Base-by-base conservation (phyloP, 1,139 yeast genomes). In the Nakaseomyces bracarensis region DNA sequence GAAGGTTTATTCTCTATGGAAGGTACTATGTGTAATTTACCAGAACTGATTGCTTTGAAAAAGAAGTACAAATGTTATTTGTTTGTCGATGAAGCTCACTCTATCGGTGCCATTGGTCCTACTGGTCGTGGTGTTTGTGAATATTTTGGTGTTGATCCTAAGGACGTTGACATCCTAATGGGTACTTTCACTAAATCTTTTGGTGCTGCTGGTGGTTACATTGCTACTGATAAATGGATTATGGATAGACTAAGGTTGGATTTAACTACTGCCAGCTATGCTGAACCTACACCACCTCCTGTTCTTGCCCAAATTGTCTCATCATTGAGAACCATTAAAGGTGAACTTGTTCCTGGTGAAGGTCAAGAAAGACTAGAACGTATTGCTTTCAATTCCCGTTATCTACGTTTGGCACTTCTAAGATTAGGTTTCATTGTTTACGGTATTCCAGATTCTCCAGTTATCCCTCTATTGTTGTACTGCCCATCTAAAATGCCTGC, bases 1-100 rank as follows among this genome's bases (percentile, higher is more conserved):
- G 99, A 91, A 69, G 99, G 98, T 40, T 72, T 91, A 51, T 91
- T 85, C 61, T 85, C 96, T 15, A 91, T 91, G 99, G 99, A 91
- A 67, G 99, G 99, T 54, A 87, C 94, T 49, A 72, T 87, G 77
- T 79, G 87, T 62, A 82, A 91, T 60, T 71, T 91, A 53, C 96
- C 97, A 9, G 74, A 66, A 48, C 63, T 91, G 41, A 71, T 91
- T 33, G 82, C 75, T 53, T 69, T 91, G 51, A 82, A 84, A 56
- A 75, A 85, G 41, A 84, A 83, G 62, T 91, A 93, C 69, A 87
- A 87, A 60, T 83, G 91, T 58, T 85, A 85, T 60, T 68, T 91
- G 46, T 91, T 84, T 60, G 84, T 93, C 48, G 99, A 91, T 62
- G 99, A 91, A 65, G 98, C 98, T 15, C 99, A 91, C 63, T 89